phyloP scores from a whole-genome alignment of 768 basidiomycete genomes.

The Kwoniella newhampshirensis region DNA sequence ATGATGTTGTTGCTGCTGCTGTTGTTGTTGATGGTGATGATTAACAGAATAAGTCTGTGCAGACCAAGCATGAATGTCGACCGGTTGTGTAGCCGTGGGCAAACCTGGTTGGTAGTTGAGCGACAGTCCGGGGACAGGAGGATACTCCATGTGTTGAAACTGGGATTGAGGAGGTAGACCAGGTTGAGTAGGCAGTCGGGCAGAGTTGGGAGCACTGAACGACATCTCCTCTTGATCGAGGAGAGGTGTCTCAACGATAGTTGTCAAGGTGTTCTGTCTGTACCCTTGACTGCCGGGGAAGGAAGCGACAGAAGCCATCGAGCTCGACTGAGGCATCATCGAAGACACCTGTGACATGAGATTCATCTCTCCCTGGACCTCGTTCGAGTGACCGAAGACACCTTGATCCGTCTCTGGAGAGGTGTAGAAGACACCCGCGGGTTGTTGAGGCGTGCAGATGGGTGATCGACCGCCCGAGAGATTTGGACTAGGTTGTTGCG shows the following conservation, averaged over 20 bases:
- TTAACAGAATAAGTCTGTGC: slow-evolving; percentile 20
- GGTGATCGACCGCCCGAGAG: slow-evolving; percentile 29
- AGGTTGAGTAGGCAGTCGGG: slow-evolving; percentile 15
- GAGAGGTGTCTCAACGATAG: slow-evolving; percentile 26
- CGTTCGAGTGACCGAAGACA: slow-evolving; percentile 7
- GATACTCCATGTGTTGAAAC: slow-evolving; percentile 26
- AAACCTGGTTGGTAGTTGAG: slow-evolving; percentile 20
- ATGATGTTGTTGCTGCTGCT: neutral
- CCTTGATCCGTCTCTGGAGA: slow-evolving; percentile 30
- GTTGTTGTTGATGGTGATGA: neutral
- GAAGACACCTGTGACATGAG: slow-evolving; percentile 18
- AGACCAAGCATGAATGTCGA: slow-evolving; percentile 30
- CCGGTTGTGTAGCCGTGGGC: slow-evolving; percentile 8
- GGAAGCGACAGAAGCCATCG: slow-evolving; percentile 23
- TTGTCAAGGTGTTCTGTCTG: slow-evolving; percentile 19
- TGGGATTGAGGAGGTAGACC: slow-evolving; percentile 24
- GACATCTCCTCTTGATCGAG: slow-evolving; percentile 14
- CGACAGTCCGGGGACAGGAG: slow-evolving; percentile 24
- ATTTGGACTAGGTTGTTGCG: slow-evolving; percentile 22
- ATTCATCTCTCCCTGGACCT: slow-evolving; percentile 21
- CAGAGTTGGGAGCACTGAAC: slow-evolving; percentile 16
- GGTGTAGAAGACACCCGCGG: slow-evolving; percentile 21
- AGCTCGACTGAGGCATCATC: slow-evolving; percentile 24
- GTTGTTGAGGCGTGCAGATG: slow-evolving; percentile 28
- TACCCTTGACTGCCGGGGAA: slow-evolving; percentile 21